Conservation (phyloP, 805 yeast species). For the Candida quercuum region DNA sequence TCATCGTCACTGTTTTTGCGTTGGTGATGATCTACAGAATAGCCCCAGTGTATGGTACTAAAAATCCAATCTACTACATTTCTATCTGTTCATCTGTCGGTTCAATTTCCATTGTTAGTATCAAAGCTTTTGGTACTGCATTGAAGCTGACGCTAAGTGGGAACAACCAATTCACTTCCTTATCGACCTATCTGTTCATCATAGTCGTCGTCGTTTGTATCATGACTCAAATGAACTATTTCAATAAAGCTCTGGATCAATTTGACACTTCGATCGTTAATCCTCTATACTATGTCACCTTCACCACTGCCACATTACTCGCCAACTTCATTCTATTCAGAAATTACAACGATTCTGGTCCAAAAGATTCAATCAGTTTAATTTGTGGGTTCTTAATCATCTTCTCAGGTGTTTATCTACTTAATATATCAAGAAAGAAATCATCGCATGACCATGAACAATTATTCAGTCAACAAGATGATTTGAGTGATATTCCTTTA, state of each 20-base stretch:
- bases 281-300: constrained; percentile 86
- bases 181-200: constrained; percentile 78
- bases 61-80: constrained; percentile 83
- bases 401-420: constrained; percentile 79
- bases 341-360: constrained; percentile 81
- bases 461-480: constrained; percentile 42
- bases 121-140: constrained; percentile 91
- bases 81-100: constrained; percentile 90
- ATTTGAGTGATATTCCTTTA: constrained; percentile 67
- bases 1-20: constrained; percentile 60
- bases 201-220: constrained; percentile 76
- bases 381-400: constrained; percentile 83
- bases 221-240: constrained; percentile 87
- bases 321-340: constrained; percentile 84
- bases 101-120: constrained; percentile 84
- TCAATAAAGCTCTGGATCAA: constrained; percentile 89
- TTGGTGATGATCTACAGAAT: constrained; percentile 76
- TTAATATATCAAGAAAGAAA: constrained; percentile 69
- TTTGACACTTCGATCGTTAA: constrained; percentile 90
- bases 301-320: constrained; percentile 79
- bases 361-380: constrained; percentile 74
- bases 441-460: constrained; percentile 34
- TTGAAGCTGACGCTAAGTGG: constrained; percentile 79
- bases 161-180: constrained; percentile 80
- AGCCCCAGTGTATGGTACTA: constrained; percentile 74